Evolutionary conservation across 1,284 basidiomycete species (phyloP).

Genomic region (Rhodotorula sp.): DNA sequence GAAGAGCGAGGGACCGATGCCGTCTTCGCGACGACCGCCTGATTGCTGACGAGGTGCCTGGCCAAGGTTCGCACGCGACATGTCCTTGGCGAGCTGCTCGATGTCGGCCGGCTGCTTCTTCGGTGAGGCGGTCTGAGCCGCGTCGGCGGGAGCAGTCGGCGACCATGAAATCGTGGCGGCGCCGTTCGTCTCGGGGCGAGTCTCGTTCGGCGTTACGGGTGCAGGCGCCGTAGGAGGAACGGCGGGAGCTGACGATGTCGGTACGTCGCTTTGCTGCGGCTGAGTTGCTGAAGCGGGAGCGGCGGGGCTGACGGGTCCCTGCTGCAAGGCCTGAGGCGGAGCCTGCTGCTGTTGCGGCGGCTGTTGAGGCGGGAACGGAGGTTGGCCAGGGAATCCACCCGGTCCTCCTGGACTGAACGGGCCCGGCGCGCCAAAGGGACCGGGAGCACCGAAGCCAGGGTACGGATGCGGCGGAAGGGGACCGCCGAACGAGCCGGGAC

Average conservation of each 20-base stretch:
- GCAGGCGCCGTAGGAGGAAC: not conserved
- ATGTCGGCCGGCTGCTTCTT: conserved; percentile 27
- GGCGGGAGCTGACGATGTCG: conserved; percentile 6
- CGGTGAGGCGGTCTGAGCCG: conserved; percentile 7
- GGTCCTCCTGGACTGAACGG: not conserved
- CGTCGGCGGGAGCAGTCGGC: conserved; percentile 1
- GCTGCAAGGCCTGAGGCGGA: conserved; percentile 5
- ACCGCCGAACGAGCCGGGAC: conserved; percentile 22
- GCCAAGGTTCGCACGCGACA: conserved; percentile 25
- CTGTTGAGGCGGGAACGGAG: not conserved
- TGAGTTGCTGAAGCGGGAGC: conserved; percentile 9
- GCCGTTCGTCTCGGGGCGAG: conserved; percentile 29
- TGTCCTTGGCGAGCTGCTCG: conserved; percentile 36
- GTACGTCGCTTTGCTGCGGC: not conserved
- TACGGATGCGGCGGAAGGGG: conserved; percentile 2
- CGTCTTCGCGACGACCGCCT: conserved; percentile 16
- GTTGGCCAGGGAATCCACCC: conserved; percentile 1
- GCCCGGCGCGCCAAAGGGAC: conserved; percentile 7
- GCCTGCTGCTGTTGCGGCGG: conserved; percentile 11
- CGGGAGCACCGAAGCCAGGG: conserved; percentile 8
- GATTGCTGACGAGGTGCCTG: not conserved
- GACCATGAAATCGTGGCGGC: conserved; percentile 1
- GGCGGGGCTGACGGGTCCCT: conserved; percentile 7
- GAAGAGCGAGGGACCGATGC: conserved; percentile 23
- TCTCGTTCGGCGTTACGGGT: conserved; percentile 23